A percentile compares a stretch with the other conserved stretches of the same genome.
phyloP scores from a whole-genome alignment of 768 basidiomycete species.

The Panaeolus papilionaceus region DNA sequence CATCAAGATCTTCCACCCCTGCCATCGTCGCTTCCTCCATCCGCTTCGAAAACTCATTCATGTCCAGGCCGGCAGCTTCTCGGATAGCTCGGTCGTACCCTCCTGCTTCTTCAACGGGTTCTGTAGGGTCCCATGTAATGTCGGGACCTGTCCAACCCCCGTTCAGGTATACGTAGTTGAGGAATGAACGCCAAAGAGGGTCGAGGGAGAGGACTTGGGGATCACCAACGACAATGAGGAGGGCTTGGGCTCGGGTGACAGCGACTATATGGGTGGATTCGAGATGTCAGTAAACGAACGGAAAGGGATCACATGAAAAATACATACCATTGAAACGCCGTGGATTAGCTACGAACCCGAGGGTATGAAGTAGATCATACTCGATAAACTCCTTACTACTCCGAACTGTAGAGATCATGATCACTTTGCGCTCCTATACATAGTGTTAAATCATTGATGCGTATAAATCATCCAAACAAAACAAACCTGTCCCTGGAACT shows the following conservation, averaged over 20 bases:
- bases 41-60: constrained; percentile 47
- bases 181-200: constrained; percentile 65
- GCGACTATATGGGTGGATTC: constrained; percentile 46
- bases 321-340: constrained; percentile 64
- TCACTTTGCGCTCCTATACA: constrained; percentile 56
- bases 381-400: constrained; percentile 60
- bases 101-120: constrained; percentile 41
- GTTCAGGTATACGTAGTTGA: constrained; percentile 60
- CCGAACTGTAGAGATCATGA: constrained; percentile 65
- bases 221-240: constrained; percentile 66
- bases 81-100: constrained; percentile 46
- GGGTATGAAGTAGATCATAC: constrained; percentile 59
- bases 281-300: no score
- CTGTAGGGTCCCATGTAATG: constrained; percentile 56
- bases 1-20: constrained; percentile 37
- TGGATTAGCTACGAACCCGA: constrained; percentile 64
- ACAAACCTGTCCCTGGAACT: constrained; percentile 67
- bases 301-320: no score
- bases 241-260: constrained; percentile 64
- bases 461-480: not conserved
- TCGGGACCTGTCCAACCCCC: constrained; percentile 61
- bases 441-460: not conserved
- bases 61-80: constrained; percentile 40
- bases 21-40: constrained; percentile 38
- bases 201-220: constrained; percentile 64